Percentiles rank a stretch among this genome's conserved stretches.
These are phyloP conservation scores for Pachyrhizus erosus DNA, from an alignment of 306 rosid genomes.

Conservation along the genomic window DNA sequence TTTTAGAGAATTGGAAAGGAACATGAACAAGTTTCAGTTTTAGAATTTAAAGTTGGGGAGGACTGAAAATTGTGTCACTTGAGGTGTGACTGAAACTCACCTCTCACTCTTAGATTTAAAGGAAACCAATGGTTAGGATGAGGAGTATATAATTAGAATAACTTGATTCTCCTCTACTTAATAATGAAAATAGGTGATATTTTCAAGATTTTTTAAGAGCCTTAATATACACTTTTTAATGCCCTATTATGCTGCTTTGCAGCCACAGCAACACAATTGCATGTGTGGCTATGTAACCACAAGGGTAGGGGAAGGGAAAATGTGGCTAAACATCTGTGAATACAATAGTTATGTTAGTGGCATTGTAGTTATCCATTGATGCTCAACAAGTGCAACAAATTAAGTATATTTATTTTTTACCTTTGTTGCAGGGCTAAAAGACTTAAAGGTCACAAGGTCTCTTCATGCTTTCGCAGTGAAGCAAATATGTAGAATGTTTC, in stretches of 20 bases:
- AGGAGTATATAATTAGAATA: no score
- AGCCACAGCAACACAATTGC: neutral
- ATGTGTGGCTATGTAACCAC: neutral
- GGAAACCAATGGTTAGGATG: no score
- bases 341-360: neutral
- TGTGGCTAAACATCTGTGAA: neutral
- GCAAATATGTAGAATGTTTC: neutral
- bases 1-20: no score
- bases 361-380: neutral
- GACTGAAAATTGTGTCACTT: no score
- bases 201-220: neutral
- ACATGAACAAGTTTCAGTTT: no score
- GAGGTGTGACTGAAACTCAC: no score
- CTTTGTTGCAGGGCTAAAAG: constrained; percentile 52
- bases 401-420: neutral
- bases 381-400: neutral
- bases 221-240: neutral
- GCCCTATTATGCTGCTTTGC: neutral
- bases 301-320: neutral
- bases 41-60: no score
- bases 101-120: no score
- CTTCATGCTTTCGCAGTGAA: neutral
- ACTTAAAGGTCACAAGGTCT: constrained; percentile 1
- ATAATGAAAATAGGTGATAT: neutral
- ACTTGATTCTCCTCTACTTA: neutral